Evolutionary conservation across 331 rosid species (phyloP).

Genomic region (Saraca asoca): DNA sequence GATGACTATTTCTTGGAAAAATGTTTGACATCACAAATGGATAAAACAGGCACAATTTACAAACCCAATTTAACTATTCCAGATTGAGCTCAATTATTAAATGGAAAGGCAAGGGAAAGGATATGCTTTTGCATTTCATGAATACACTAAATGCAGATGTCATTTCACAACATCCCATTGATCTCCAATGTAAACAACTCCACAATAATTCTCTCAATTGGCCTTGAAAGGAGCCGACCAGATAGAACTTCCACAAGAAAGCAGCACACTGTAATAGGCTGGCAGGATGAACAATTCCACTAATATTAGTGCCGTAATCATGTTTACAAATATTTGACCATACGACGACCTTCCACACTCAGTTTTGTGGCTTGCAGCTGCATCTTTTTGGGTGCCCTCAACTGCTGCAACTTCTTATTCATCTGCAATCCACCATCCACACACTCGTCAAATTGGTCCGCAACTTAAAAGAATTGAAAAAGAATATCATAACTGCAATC

Average conservation of each 20-base stretch:
- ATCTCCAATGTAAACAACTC: constrained; percentile 3
- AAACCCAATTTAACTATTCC: too few relatives aligned
- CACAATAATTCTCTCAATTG: not conserved
- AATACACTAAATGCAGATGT: constrained; percentile 8
- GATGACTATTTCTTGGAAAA: too few relatives aligned
- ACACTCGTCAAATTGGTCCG: not conserved
- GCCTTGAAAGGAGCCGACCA: constrained; percentile 1
- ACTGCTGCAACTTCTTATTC: constrained; percentile 95
- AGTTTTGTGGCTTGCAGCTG: constrained; percentile 94
- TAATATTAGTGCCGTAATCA: too few relatives aligned
- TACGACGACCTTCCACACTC: constrained; percentile 96
- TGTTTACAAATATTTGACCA: constrained; percentile 70
- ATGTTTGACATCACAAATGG: too few relatives aligned
- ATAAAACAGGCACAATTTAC: too few relatives aligned
- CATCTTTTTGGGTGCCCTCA: constrained; percentile 93
- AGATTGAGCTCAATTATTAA: too few relatives aligned
- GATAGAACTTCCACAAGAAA: not conserved
- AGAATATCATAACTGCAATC: too few relatives aligned
- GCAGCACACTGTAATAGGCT: constrained; percentile 16
- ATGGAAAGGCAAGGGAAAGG: too few relatives aligned
- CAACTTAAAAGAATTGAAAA: not conserved
- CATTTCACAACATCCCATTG: constrained; percentile 4
- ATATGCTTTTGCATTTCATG: not conserved
- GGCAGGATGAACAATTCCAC: not conserved
- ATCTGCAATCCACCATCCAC: constrained; percentile 53